phyloP scores from a whole-genome alignment of 768 basidiomycete genomes.

The Trametes cingulata region DNA sequence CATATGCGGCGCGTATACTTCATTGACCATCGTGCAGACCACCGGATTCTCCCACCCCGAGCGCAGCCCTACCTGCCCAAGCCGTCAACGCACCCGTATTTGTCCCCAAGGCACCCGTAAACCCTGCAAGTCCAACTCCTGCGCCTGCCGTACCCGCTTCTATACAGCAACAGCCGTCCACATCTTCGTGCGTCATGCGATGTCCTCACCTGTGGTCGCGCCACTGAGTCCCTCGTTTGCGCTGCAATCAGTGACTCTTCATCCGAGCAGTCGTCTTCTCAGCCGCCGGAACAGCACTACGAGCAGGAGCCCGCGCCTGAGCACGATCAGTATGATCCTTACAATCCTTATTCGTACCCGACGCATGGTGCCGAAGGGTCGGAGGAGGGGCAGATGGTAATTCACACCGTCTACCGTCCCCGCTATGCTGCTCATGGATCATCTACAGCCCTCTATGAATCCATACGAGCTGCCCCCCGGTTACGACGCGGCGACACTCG shows the following conservation, averaged over 20 bases:
- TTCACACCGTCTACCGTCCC: neutral
- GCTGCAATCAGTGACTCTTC: constrained; percentile 17
- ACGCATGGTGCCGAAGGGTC: constrained; percentile 24
- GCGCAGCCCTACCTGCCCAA: constrained; percentile 50
- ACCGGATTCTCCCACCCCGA: constrained; percentile 47
- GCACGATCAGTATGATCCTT: constrained; percentile 32
- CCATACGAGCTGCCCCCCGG: constrained; percentile 24
- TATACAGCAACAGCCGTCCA: constrained; percentile 14
- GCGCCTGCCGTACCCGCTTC: constrained; percentile 15
- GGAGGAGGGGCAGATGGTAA: constrained; percentile 36
- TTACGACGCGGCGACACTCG: constrained; percentile 26
- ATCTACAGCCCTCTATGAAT: constrained; percentile 1
- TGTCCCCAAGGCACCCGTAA: constrained; percentile 60
- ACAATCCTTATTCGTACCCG: constrained; percentile 31
- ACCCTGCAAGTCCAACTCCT: constrained; percentile 21
- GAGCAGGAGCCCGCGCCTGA: constrained; percentile 18
- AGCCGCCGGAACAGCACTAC: constrained; percentile 23
- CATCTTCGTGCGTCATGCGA: constrained; percentile 11
- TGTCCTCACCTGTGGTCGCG: neutral
- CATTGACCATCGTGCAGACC: constrained; percentile 33
- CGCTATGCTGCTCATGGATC: neutral
- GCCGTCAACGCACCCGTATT: constrained; percentile 86
- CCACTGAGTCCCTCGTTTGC: neutral
- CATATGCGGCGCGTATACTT: constrained; percentile 1
- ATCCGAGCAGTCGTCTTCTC: constrained; percentile 18